Evolutionary conservation across 2,329 filamentous ascomycete genomes (phyloP).

Genomic region (Dothistroma septosporum): DNA sequence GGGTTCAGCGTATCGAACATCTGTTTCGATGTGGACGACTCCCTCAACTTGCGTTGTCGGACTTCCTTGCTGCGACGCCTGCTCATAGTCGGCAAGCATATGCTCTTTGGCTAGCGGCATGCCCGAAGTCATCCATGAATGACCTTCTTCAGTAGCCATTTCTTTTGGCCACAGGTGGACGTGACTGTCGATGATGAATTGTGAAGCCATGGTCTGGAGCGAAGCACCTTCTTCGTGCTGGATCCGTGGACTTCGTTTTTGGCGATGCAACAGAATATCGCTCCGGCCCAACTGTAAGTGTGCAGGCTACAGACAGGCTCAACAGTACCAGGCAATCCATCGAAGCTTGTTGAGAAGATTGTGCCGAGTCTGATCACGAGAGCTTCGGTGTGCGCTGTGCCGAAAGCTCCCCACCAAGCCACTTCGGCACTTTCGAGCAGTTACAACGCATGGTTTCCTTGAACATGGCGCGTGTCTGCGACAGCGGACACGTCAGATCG

Average conservation of each 20-base stretch:
- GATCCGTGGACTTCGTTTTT: background rate
- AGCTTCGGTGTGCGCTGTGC: slow-evolving; percentile 12
- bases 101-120: slow-evolving; percentile 60
- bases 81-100: slow-evolving; percentile 42
- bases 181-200: slow-evolving; percentile 75
- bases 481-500: slow-evolving; percentile 6
- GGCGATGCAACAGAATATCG: background rate
- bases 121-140: slow-evolving; percentile 64
- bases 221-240: background rate
- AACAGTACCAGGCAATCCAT: background rate
- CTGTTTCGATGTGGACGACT: slow-evolving; percentile 80
- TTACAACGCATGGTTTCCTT: background rate
- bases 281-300: background rate
- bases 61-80: slow-evolving; percentile 36
- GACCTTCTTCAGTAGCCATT: slow-evolving; percentile 55
- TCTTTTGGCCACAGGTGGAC: slow-evolving; percentile 78
- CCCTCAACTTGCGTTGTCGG: slow-evolving; percentile 44
- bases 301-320: background rate
- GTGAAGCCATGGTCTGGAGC: slow-evolving; percentile 25
- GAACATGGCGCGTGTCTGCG: slow-evolving; percentile 8
- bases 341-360: background rate
- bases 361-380: slow-evolving; percentile 1
- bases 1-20: slow-evolving; percentile 49
- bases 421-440: slow-evolving; percentile 4
- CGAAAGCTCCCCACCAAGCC: slow-evolving; percentile 8